phyloP scores from a whole-genome alignment of 2,329 filamentous ascomycete genomes.

The Diaporthe australafricana region DNA sequence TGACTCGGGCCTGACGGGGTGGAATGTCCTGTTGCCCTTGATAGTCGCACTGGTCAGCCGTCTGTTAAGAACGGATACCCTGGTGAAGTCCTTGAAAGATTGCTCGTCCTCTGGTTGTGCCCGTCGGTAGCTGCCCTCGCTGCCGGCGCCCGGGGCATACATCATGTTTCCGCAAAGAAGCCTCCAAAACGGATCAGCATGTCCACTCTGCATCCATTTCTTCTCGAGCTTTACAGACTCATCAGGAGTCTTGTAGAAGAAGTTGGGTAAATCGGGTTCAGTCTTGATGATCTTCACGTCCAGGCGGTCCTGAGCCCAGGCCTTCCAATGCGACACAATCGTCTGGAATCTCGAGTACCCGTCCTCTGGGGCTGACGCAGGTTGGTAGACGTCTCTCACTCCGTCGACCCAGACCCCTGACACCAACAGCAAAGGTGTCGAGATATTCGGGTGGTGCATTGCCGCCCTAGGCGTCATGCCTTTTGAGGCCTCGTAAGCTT shows the following conservation, averaged over 20 bases:
- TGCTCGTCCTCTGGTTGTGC: not conserved
- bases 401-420: not conserved
- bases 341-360: slow-evolving; percentile 7
- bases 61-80: not conserved
- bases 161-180: slow-evolving; percentile 1
- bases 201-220: not conserved
- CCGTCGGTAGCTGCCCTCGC: not conserved
- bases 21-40: slow-evolving; percentile 5
- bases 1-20: not conserved
- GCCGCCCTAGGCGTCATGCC: not conserved
- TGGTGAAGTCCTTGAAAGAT: not conserved
- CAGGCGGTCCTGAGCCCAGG: not conserved
- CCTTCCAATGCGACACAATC: not conserved
- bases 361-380: not conserved
- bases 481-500: not conserved
- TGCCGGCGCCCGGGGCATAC: not conserved
- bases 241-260: not conserved
- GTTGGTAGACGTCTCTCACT: not conserved
- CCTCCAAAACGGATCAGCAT: not conserved
- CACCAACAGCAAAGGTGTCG: not conserved
- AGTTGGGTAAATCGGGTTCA: not conserved
- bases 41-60: not conserved
- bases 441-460: not conserved
- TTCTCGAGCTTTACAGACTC: no score
- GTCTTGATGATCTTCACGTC: no score